Evolutionary conservation across 345 rosid genomes (phyloP), one percentile per base, ranked within the genome.

Genomic region (Aegle marmelos): DNA sequence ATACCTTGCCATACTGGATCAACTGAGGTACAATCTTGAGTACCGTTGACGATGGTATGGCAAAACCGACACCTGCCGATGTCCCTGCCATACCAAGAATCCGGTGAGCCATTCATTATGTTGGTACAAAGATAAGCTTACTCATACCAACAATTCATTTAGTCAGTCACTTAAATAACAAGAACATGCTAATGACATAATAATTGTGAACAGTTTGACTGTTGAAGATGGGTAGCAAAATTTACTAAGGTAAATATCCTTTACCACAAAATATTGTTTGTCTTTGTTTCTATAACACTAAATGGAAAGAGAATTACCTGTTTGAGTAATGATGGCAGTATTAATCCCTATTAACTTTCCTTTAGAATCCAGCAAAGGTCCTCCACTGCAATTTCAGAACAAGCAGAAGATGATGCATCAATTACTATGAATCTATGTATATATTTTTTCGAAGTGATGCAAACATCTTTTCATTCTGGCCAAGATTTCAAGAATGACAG

Each of bases 51-150:
- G 99, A 93, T 0, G 98, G 99, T 54, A 95, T 95, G 67, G 99
- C 99, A 85, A 95, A 95, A 11, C 99, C 98, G 30, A 95, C 97
- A 68, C 99, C 99, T 3, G 98, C 98, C 19, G 99, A 95, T 76
- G 98, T 88, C 63, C 99, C 98, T 93, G 88, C 75, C 81, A 61
- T 28, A 79, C 53, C 69, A 84, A 77, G 58, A 69, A 70, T 68
- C 48, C 27, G 33, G 14, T 22, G 39, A 7, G 28, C 45, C 22
- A 45, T 33, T 24, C 16, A 30, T 22, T 5, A 57, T 34, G 2
- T 41, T 68, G 56, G 4, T 41, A 19, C 27, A 45, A 68, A 68
- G 33, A 10, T 45, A 33, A 22, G 11, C 27, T 41, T 37, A 68
- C 31, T 45, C 9, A 41, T 11, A 30, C 36, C 33, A 25, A n/a